Evolutionary conservation across 2,329 filamentous ascomycete genomes (phyloP), one percentile per base, ranked within the genome.

Genomic region (Ascocoryne sarcoides): DNA sequence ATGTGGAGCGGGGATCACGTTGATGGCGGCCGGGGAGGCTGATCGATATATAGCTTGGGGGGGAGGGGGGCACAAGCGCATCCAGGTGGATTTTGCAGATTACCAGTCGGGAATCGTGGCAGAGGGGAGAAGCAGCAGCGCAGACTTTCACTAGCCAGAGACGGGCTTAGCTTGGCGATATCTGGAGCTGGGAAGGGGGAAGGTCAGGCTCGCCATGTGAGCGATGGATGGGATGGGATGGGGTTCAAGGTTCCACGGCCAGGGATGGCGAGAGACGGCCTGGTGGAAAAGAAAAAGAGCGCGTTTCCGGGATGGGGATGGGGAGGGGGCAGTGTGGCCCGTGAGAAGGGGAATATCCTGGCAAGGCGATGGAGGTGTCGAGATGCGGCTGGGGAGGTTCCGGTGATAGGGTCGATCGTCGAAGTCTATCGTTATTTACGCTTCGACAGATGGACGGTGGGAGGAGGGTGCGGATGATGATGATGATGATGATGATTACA

Each of bases 1-100:
- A 56, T 58, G 60, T 60, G 57, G 59, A 61, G 55, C 52, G 61
- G 57, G 60, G 60, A 64, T 64, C 61, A 59, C 55, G 52, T 61
- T 52, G 53, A 57, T 57, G 55, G 57, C 59, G 54, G 56, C 52
- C 55, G 57, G 57, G 54, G 52, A 59, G 55, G 55, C 52, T 51
- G 53, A 49, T 54, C 43, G 47, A 46, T 45, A 49, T 57, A 54
- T 58, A 58, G 57, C 50, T 55, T 56, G 47, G 50, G 55, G 59
- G 56, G 56, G 53, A 55, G 57, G 51, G 53, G 19, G 18, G 51
- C 45, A 37, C 37, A 28, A 31, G 42, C 32, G 42, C 40, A 38
- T 44, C 45, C 51, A 49, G 46, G 41, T 50, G 46, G 47, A 50
- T 45, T 42, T 38, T 44, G 46, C 44, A 49, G 43, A 46, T 40